These are phyloP conservation scores for Aureobasidium uvarum DNA, from an alignment of 2,329 filamentous ascomycete species.

Conservation along the genomic window DNA sequence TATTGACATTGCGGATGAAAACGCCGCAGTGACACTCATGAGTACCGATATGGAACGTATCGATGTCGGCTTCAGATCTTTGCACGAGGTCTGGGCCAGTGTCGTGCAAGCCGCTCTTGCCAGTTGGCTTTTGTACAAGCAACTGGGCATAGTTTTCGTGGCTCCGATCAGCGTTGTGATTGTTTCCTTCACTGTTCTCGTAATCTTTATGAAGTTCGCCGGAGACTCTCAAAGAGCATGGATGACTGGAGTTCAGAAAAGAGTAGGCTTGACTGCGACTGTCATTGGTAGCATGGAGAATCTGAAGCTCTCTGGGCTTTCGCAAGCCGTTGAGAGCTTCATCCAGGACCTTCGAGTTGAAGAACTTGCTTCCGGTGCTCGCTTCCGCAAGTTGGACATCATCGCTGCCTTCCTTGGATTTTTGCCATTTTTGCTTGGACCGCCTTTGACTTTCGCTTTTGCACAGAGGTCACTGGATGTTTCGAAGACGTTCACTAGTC, in stretches of 20 bases:
- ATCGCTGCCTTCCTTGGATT: not conserved
- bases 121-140: constrained; percentile 19
- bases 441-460: constrained; percentile 6
- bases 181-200: not conserved
- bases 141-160: constrained; percentile 24
- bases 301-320: not conserved
- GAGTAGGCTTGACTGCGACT: not conserved
- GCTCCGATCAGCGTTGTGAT: constrained; percentile 18
- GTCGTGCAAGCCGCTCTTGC: constrained; percentile 23
- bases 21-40: constrained; percentile 26
- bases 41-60: constrained; percentile 27
- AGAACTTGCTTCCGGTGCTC: not conserved
- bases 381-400: constrained; percentile 1
- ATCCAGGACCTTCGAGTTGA: not conserved
- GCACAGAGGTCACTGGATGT: constrained; percentile 2
- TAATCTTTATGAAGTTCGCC: constrained; percentile 1
- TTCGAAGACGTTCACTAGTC: not conserved
- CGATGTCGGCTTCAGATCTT: constrained; percentile 9
- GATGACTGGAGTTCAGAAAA: not conserved
- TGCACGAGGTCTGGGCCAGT: constrained; percentile 26
- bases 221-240: constrained; percentile 9
- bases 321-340: not conserved
- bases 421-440: not conserved
- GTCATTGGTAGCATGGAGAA: not conserved
- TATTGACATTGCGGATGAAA: constrained; percentile 2